Conservation (phyloP, 2,329 filamentous ascomycete genomes). For the Thermoascus crustaceus region DNA sequence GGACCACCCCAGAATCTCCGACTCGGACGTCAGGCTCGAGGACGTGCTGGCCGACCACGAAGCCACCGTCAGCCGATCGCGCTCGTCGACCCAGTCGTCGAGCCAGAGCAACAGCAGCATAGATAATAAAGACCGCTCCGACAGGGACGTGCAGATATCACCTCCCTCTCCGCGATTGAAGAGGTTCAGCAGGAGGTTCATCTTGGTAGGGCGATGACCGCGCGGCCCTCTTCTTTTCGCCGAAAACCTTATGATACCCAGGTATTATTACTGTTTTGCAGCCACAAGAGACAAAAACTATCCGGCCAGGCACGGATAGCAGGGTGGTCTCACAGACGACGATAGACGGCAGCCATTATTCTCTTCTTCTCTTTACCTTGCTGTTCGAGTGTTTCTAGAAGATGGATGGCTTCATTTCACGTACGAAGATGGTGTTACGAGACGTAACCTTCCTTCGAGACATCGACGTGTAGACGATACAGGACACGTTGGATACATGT, state of each 20-base stretch:
- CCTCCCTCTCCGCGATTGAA: not conserved
- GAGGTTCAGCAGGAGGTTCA: slow-evolving; percentile 3
- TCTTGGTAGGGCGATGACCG: not conserved
- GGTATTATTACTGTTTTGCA: too few species aligned
- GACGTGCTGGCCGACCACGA: slow-evolving; percentile 36
- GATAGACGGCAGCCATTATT: too few species aligned
- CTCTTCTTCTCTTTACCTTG: too few species aligned
- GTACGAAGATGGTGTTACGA: too few species aligned
- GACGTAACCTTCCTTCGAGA: not conserved
- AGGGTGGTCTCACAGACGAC: too few species aligned
- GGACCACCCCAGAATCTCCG: slow-evolving; percentile 25
- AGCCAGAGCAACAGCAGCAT: slow-evolving; percentile 24
- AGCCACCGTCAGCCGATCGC: slow-evolving; percentile 25
- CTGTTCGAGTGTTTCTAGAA: too few species aligned
- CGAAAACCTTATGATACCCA: too few species aligned
- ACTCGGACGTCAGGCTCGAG: slow-evolving; percentile 35
- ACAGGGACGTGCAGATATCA: slow-evolving; percentile 1
- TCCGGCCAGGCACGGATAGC: too few species aligned
- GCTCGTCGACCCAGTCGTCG: slow-evolving; percentile 30
- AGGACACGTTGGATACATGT: not conserved
- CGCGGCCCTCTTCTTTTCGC: too few species aligned
- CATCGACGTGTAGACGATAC: not conserved
- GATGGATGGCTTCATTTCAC: too few species aligned
- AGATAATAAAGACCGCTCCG: slow-evolving; percentile 19
- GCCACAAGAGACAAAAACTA: too few species aligned